Percentiles rank a stretch among this genome's conserved stretches.
These are phyloP conservation scores for Naganishia cerealis DNA, from an alignment of 1,284 basidiomycete genomes.

Conservation along the genomic window DNA sequence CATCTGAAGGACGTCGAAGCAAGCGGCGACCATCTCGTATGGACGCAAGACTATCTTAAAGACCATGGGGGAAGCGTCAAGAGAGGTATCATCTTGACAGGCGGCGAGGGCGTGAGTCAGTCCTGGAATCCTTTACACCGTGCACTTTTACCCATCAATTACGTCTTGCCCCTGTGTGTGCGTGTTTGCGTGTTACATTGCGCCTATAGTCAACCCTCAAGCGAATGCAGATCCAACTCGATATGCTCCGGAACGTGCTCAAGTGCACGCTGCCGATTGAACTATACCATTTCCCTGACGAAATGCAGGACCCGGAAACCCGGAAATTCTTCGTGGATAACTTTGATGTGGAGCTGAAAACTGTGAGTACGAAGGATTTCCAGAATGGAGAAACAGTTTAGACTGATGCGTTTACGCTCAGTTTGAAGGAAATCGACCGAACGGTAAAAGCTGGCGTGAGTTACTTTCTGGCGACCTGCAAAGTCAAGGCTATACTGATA, in stretches of 20 bases:
- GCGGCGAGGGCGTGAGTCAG: slow-evolving; percentile 50
- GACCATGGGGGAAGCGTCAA: slow-evolving; percentile 43
- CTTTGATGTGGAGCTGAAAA: slow-evolving; percentile 41
- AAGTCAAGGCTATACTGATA: background rate
- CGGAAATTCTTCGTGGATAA: slow-evolving; percentile 43
- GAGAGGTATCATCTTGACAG: slow-evolving; percentile 55
- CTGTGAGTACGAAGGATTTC: slow-evolving; percentile 24
- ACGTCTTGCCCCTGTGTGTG: too few relatives aligned
- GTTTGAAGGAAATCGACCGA: slow-evolving; percentile 31
- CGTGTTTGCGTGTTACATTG: background rate
- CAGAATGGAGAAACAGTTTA: background rate
- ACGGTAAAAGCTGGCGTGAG: slow-evolving; percentile 47
- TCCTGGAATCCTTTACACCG: background rate
- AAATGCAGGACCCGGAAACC: slow-evolving; percentile 47
- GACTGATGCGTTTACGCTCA: background rate
- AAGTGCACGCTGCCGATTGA: slow-evolving; percentile 54
- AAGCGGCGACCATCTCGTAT: slow-evolving; percentile 49
- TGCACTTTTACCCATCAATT: background rate
- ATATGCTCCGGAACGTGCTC: slow-evolving; percentile 53
- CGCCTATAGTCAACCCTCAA: slow-evolving; percentile 47
- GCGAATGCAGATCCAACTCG: slow-evolving; percentile 49
- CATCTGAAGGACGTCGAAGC: slow-evolving; percentile 49
- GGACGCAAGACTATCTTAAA: slow-evolving; percentile 33
- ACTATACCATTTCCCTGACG: slow-evolving; percentile 55
- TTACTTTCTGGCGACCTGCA: background rate